Percentiles rank a stretch among this genome's conserved stretches.
phyloP scores from a whole-genome alignment of 768 basidiomycete genomes.

The Glaciozyma martinii region DNA sequence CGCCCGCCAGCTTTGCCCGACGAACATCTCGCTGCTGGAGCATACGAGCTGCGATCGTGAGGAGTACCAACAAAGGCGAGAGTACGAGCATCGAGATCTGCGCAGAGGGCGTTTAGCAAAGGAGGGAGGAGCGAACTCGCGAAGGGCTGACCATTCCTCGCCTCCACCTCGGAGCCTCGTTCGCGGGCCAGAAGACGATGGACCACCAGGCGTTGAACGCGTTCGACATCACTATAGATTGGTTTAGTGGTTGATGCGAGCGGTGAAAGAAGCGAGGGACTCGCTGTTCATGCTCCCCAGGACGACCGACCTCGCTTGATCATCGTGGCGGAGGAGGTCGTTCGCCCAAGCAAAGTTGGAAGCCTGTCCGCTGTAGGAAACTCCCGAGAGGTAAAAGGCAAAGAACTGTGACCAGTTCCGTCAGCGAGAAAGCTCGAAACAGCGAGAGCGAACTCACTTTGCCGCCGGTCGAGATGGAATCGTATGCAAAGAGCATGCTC shows the following conservation, averaged over 20 bases:
- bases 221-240: background rate
- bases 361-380: slow-evolving; percentile 66
- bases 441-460: slow-evolving; percentile 36
- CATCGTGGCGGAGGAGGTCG: slow-evolving; percentile 61
- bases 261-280: background rate
- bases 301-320: slow-evolving; percentile 59
- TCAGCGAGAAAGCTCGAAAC: no score
- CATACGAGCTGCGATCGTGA: background rate
- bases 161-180: slow-evolving; percentile 57
- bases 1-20: background rate
- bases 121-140: no score
- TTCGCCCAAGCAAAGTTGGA: slow-evolving; percentile 73
- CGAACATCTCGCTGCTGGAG: slow-evolving; percentile 15
- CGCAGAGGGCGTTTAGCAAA: no score
- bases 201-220: slow-evolving; percentile 18
- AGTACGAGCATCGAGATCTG: slow-evolving; percentile 38
- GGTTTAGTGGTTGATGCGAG: background rate
- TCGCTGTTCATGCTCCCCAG: slow-evolving; percentile 61
- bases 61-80: slow-evolving; percentile 1
- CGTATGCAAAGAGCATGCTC: slow-evolving; percentile 40
- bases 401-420: slow-evolving; percentile 46
- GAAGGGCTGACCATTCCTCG: slow-evolving; percentile 43
- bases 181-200: slow-evolving; percentile 57
- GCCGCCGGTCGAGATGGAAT: slow-evolving; percentile 29
- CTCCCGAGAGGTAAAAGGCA: slow-evolving; percentile 52